Evolutionary conservation across 2,329 filamentous ascomycete genomes (phyloP).

Genomic region (Exserohilum turcica): DNA sequence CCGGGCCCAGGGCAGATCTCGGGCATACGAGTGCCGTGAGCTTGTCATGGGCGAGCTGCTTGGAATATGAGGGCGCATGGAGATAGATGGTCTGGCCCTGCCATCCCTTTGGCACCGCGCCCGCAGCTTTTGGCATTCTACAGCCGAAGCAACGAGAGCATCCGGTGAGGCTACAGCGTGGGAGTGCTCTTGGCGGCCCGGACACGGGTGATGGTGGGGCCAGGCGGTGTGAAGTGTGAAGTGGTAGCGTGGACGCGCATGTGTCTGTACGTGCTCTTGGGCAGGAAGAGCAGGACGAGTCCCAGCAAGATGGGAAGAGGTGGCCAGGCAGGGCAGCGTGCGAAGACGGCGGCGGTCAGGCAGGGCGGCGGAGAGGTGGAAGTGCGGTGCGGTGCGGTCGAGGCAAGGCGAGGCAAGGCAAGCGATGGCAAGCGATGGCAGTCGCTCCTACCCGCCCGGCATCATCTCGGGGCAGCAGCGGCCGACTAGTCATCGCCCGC

Average conservation of each 20-base stretch:
- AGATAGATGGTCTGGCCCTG: slow-evolving; percentile 35
- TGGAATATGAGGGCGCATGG: slow-evolving; percentile 39
- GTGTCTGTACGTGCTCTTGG: not conserved
- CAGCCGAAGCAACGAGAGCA: not conserved
- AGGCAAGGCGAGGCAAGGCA: too few species aligned
- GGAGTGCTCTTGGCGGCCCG: not conserved
- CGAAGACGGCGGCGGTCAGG: not conserved
- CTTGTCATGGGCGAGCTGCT: slow-evolving; percentile 31
- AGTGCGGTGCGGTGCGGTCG: not conserved
- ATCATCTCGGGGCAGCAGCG: slow-evolving; percentile 8
- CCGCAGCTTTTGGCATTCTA: slow-evolving; percentile 5
- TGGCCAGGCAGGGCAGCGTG: not conserved
- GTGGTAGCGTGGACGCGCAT: not conserved
- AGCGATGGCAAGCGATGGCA: not conserved
- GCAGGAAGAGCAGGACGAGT: not conserved
- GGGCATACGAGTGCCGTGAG: slow-evolving; percentile 27
- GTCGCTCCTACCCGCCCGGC: slow-evolving; percentile 6
- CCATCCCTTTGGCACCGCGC: slow-evolving; percentile 40
- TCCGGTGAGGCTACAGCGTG: not conserved
- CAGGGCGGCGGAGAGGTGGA: not conserved
- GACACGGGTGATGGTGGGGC: not conserved
- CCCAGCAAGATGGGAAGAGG: not conserved
- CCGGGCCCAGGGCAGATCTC: slow-evolving; percentile 23
- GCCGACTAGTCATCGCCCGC: not conserved
- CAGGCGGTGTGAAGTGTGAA: not conserved